Conservation (phyloP, 2,329 filamentous ascomycete species). For the Calcarisporium arbuscula region DNA sequence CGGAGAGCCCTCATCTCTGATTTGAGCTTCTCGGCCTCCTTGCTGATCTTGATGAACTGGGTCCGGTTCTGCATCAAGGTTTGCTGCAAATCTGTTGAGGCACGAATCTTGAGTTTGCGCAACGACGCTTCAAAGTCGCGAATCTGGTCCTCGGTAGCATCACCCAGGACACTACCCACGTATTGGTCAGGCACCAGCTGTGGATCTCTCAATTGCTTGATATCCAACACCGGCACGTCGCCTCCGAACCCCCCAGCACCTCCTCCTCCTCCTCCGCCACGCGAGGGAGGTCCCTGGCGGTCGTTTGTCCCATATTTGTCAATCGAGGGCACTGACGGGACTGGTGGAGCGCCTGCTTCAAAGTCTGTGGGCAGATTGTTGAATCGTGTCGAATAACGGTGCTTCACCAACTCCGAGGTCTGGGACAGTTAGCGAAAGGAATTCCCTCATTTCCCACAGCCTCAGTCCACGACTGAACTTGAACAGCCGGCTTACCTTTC, state of each 20-base stretch:
- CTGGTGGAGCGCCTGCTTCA: slow-evolving; percentile 60
- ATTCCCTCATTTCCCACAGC: slow-evolving; percentile 7
- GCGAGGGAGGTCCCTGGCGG: slow-evolving; percentile 47
- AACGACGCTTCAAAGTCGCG: slow-evolving; percentile 72
- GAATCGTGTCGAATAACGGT: slow-evolving; percentile 89
- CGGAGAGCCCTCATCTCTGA: slow-evolving; percentile 88
- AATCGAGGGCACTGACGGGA: slow-evolving; percentile 61
- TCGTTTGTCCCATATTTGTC: slow-evolving; percentile 51
- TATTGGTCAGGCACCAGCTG: slow-evolving; percentile 75
- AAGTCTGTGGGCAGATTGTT: slow-evolving; percentile 68
- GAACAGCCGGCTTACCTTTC: slow-evolving; percentile 55
- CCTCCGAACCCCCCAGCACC: no score
- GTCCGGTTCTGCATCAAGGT: slow-evolving; percentile 96
- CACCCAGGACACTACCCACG: slow-evolving; percentile 65
- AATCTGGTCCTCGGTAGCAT: slow-evolving; percentile 84
- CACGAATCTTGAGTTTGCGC: slow-evolving; percentile 69
- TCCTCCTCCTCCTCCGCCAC: slow-evolving; percentile 45
- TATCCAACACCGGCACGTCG: slow-evolving; percentile 67
- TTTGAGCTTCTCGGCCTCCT: slow-evolving; percentile 97
- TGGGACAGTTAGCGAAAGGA: slow-evolving; percentile 26
- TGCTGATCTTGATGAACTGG: slow-evolving; percentile 98
- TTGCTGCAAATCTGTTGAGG: slow-evolving; percentile 80
- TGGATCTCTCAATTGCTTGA: slow-evolving; percentile 73
- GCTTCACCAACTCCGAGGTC: slow-evolving; percentile 82
- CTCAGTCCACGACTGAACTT: no score